Evolutionary conservation across 2,329 filamentous ascomycete genomes (phyloP).

Genomic region (Chrysoporthe puriensis): DNA sequence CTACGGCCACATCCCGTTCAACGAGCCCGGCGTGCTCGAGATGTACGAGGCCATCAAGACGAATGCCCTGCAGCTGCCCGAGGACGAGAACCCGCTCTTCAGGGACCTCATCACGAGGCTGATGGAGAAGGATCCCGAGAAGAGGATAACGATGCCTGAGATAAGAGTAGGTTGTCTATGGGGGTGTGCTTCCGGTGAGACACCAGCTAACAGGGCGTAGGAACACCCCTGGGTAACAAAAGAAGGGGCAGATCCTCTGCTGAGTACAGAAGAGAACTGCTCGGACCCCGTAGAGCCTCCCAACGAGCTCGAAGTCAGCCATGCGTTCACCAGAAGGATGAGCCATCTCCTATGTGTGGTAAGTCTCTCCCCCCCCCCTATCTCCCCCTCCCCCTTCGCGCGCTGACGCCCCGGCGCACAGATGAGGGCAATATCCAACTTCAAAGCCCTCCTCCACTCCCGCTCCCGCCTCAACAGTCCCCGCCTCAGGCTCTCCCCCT

Average conservation of each 20-base stretch:
- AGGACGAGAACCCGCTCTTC: constrained; percentile 69
- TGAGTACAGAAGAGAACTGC: constrained; percentile 85
- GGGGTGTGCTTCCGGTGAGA: not conserved
- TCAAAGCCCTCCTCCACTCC: constrained; percentile 69
- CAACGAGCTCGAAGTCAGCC: constrained; percentile 87
- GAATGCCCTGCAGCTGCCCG: constrained; percentile 65
- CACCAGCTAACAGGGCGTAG: constrained; percentile 50
- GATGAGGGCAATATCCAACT: constrained; percentile 88
- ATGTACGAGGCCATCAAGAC: constrained; percentile 86
- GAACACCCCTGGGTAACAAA: constrained; percentile 93
- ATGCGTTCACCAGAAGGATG: constrained; percentile 90
- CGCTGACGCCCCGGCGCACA: constrained; percentile 1
- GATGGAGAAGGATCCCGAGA: constrained; percentile 82
- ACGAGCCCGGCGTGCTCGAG: constrained; percentile 76
- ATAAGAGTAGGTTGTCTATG: constrained; percentile 66
- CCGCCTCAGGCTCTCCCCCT: constrained; percentile 37
- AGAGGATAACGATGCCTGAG: constrained; percentile 81
- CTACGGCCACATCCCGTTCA: constrained; percentile 88
- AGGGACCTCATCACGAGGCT: constrained; percentile 73
- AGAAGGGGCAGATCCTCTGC: constrained; percentile 73
- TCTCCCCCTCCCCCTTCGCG: not conserved
- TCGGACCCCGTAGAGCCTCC: constrained; percentile 78
- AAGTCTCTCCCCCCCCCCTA: constrained; percentile 35
- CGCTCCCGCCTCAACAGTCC: constrained; percentile 26
- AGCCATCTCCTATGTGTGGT: constrained; percentile 77